Conservation (phyloP, 2,329 filamentous ascomycete genomes). For the Aspergillus costaricaensis region DNA sequence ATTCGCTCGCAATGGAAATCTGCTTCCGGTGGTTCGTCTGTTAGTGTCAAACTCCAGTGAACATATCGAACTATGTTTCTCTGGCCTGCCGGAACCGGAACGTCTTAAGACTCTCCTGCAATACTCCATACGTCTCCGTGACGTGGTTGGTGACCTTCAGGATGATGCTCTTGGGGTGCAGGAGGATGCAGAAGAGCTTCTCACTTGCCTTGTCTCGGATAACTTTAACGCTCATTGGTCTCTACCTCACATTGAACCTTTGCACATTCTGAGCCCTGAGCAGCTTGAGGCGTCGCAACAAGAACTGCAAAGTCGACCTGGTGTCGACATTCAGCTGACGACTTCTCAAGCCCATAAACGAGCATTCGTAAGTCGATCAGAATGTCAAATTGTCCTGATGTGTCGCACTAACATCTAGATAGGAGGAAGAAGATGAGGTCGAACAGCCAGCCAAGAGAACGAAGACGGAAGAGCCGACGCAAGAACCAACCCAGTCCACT, state of each 20-base stretch:
- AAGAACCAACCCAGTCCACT: conserved; percentile 40
- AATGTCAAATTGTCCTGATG: neutral
- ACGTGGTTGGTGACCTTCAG: conserved; percentile 44
- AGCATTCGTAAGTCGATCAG: conserved; percentile 29
- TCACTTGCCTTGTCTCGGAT: conserved; percentile 36
- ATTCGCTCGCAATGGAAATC: conserved; percentile 34
- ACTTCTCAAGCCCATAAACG: conserved; percentile 30
- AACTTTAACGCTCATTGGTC: conserved; percentile 42
- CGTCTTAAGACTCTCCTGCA: conserved; percentile 38
- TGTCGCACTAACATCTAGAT: conserved; percentile 18
- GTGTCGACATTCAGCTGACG: neutral
- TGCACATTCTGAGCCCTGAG: conserved; percentile 36
- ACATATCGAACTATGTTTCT: conserved; percentile 48
- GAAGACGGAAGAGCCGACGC: conserved; percentile 35
- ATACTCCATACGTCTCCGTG: conserved; percentile 34
- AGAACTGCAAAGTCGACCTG: conserved; percentile 10
- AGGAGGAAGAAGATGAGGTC: conserved; percentile 35
- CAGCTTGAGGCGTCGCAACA: conserved; percentile 24
- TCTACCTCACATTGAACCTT: conserved; percentile 39
- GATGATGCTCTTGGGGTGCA: conserved; percentile 43
- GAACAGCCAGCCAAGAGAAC: conserved; percentile 40
- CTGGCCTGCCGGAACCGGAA: conserved; percentile 36
- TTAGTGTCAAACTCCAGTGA: conserved; percentile 50
- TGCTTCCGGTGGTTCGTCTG: conserved; percentile 48
- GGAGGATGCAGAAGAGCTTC: conserved; percentile 44